phyloP scores from a whole-genome alignment of 2,329 filamentous ascomycete genomes.

The Elsinoe arachidis region DNA sequence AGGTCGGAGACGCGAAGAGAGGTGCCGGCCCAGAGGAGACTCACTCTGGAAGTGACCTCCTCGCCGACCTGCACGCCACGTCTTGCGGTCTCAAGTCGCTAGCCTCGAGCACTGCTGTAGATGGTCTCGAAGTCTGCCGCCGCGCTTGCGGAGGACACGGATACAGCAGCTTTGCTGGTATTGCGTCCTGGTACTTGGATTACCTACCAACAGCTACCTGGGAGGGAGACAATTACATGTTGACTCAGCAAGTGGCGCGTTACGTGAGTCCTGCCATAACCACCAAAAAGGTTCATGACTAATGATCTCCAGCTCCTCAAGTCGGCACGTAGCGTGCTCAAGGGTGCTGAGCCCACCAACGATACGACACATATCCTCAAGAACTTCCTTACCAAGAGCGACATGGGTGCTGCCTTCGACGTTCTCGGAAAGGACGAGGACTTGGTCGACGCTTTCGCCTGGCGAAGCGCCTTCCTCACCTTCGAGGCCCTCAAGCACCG shows the following conservation, averaged over 20 bases:
- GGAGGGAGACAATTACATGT: slow-evolving; percentile 78
- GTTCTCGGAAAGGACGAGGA: slow-evolving; percentile 62
- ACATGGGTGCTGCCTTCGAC: slow-evolving; percentile 66
- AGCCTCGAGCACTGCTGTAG: slow-evolving; percentile 61
- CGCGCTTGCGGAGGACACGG: slow-evolving; percentile 71
- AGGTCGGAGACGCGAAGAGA: slow-evolving; percentile 38
- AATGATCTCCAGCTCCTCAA: slow-evolving; percentile 51
- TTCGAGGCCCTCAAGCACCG: slow-evolving; percentile 68
- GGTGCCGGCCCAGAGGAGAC: slow-evolving; percentile 61
- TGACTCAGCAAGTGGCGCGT: slow-evolving; percentile 68
- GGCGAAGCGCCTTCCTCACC: slow-evolving; percentile 64
- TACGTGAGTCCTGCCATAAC: slow-evolving; percentile 43
- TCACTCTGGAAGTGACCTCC: slow-evolving; percentile 54
- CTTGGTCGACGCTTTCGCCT: slow-evolving; percentile 64
- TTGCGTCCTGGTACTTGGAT: slow-evolving; percentile 65
- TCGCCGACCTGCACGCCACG: slow-evolving; percentile 68
- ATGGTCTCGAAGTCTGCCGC: slow-evolving; percentile 66
- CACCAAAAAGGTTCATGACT: not conserved
- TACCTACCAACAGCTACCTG: slow-evolving; percentile 64
- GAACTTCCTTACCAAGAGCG: slow-evolving; percentile 55
- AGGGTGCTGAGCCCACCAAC: slow-evolving; percentile 55
- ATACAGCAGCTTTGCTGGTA: slow-evolving; percentile 67
- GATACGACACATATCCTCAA: slow-evolving; percentile 60
- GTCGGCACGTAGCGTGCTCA: slow-evolving; percentile 61
- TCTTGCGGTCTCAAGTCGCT: slow-evolving; percentile 69